Percentiles rank a stretch among this genome's conserved stretches.
phyloP scores from a whole-genome alignment of 2,329 filamentous ascomycete genomes.

The Aurifilum marmelostoma region DNA sequence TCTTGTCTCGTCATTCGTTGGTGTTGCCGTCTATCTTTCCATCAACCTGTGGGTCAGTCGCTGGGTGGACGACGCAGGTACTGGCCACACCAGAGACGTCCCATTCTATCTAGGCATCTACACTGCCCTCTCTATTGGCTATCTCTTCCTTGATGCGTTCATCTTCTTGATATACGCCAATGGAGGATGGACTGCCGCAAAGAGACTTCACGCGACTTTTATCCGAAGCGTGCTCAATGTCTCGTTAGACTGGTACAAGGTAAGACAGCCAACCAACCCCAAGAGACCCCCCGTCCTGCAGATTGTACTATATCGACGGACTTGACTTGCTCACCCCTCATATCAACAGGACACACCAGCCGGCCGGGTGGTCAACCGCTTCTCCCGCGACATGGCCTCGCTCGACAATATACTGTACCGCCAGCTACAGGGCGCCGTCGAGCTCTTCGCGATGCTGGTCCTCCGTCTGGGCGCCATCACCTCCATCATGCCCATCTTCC shows the following conservation, averaged over 20 bases:
- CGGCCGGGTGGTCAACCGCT: constrained; percentile 40
- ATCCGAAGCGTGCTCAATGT: constrained; percentile 56
- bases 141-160: constrained; percentile 46
- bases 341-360: constrained; percentile 36
- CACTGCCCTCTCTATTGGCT: constrained; percentile 48
- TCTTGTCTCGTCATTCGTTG: constrained; percentile 44
- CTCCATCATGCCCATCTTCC: constrained; percentile 49
- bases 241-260: constrained; percentile 60
- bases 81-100: constrained; percentile 47
- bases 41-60: constrained; percentile 54
- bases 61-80: constrained; percentile 56
- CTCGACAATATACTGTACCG: constrained; percentile 53
- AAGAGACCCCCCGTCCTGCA: no score
- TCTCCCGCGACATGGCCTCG: constrained; percentile 52
- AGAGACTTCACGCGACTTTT: constrained; percentile 55
- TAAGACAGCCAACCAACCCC: background rate
- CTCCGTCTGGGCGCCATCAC: constrained; percentile 45
- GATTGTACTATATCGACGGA: no score
- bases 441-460: constrained; percentile 41
- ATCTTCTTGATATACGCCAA: constrained; percentile 54
- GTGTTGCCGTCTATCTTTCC: constrained; percentile 47
- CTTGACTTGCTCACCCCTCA: background rate
- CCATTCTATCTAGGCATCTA: constrained; percentile 59
- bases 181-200: constrained; percentile 60
- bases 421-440: constrained; percentile 49